Evolutionary conservation across 169 alveolate genomes (phyloP), one percentile per base, ranked within the genome.

Genomic region (Cyclospora cayetanensis): DNA sequence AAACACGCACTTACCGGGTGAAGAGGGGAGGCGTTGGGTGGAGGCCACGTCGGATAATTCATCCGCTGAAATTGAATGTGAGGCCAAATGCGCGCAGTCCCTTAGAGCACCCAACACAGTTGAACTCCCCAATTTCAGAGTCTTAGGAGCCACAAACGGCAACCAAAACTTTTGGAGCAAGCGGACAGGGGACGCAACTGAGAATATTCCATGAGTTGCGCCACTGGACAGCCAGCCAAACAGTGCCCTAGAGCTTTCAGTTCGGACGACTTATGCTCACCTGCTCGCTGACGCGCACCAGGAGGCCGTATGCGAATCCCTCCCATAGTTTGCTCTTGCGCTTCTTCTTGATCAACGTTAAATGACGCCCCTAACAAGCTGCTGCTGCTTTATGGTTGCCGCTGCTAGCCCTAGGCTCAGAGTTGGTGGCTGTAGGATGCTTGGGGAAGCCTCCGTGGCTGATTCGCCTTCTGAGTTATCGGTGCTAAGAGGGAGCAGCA

Each of bases 21-120:
- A 3, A 91, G 63, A 20, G 92, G 91, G 22, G 91, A 91, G 22
- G 94, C 87, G 29, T 63, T 93, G 27, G 72, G 90, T 0, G 94
- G 92, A 3, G 91, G 92, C 93, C 94, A 84, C 25, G 87, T 91
- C 9, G 87, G 91, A 18, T 84, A 74, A 60, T 83, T 91, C 92
- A 84, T 92, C 79, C 87, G 89, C 4, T 88, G 90, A 43, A 55
- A 79, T 55, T 87, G 46, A 4, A 72, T 82, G 29, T 87, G 65
- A 2, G 91, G 53, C 34, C 55, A 35, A 84, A 65, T 65, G 43
- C 76, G n/a, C n/a, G n/a, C n/a, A n/a, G n/a, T n/a, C n/a, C n/a
- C n/a, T n/a, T n/a, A n/a, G n/a, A n/a, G n/a, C n/a, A n/a, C n/a
- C n/a, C n/a, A n/a, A n/a, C n/a, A n/a, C n/a, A n/a, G n/a, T n/a